Conservation (phyloP, 2,329 filamentous ascomycete genomes). For the Xylaria sp. region DNA sequence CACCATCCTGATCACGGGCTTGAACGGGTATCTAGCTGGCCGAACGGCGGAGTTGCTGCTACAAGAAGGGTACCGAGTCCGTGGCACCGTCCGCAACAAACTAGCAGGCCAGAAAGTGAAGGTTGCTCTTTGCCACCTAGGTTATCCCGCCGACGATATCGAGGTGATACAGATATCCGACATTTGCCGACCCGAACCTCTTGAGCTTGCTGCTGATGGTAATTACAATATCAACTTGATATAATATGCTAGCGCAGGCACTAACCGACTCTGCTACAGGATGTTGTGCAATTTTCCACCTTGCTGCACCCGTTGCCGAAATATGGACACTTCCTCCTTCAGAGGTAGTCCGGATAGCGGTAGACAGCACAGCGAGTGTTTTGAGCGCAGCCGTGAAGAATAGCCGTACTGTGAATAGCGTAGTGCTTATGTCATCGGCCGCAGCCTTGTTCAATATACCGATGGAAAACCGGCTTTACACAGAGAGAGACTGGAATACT, state of each 20-base stretch:
- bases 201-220: slow-evolving; percentile 36
- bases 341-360: slow-evolving; percentile 34
- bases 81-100: slow-evolving; percentile 39
- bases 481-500: slow-evolving; percentile 39
- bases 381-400: slow-evolving; percentile 33
- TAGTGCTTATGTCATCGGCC: slow-evolving; percentile 37
- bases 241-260: background rate
- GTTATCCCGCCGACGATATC: slow-evolving; percentile 30
- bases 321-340: slow-evolving; percentile 31
- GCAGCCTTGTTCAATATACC: slow-evolving; percentile 37
- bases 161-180: slow-evolving; percentile 38
- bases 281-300: slow-evolving; percentile 38
- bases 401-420: slow-evolving; percentile 31
- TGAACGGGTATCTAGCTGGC: slow-evolving; percentile 41
- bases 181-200: slow-evolving; percentile 30
- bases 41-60: slow-evolving; percentile 36
- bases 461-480: slow-evolving; percentile 27
- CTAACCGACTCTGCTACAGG: slow-evolving; percentile 25
- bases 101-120: slow-evolving; percentile 35
- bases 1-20: slow-evolving; percentile 39
- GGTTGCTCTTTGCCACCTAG: slow-evolving; percentile 30
- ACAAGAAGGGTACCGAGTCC: slow-evolving; percentile 36
- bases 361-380: slow-evolving; percentile 31
- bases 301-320: slow-evolving; percentile 35
- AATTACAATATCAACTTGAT: slow-evolving; percentile 3